Base-by-base conservation (phyloP, 176 grass and related monocot genomes). In the Oropetium thomaeum region DNA sequence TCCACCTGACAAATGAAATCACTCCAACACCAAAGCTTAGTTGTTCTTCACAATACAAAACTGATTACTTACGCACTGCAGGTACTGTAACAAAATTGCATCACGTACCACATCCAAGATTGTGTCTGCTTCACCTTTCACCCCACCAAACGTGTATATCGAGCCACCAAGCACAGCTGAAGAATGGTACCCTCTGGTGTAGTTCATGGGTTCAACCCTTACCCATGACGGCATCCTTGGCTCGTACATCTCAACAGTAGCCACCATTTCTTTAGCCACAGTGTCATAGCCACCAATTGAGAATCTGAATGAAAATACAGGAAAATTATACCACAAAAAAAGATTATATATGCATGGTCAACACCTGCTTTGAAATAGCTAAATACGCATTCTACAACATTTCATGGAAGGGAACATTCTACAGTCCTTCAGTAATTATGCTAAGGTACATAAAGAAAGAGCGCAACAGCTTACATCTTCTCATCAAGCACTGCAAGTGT, bases 51-150 rank as follows among this genome's bases (percentile, higher is more conserved):
- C 0, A 8, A 39, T 8, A 62, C 23, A 73, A 51, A 31, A 48
- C 32, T 70, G 45, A 37, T 34, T 37, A 53, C 3, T 27, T 28
- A 53, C 53, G 69, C 10, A 41, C 5, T 17, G 13, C 53, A 17
- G 1, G 25, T 8, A 10, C n/a, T n/a, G 0, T 6, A 38, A 76
- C 7, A 30, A 68, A 76, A 40, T 31, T 31, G 0, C 35, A 12
- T 35, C 1, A 88, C 88, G 48, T 91, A 93, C 90, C 80, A 86
- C 89, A 60, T 93, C 90, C 70, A 89, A 86, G 30, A 93, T 89
- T n/a, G 75, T 40, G 45, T 87, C 69, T 22, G 66, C 83, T 63
- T 75, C 69, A 25, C 67, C 76, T 66, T 83, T 63, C n/a, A 84
- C 83, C 30, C 94, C 94, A 28, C 88, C 90, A 28, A 97, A 78